Evolutionary conservation across 2,329 filamentous ascomycete species (phyloP), one percentile per base, ranked within the genome.

Genomic region (Ceratocystis huliohia): DNA sequence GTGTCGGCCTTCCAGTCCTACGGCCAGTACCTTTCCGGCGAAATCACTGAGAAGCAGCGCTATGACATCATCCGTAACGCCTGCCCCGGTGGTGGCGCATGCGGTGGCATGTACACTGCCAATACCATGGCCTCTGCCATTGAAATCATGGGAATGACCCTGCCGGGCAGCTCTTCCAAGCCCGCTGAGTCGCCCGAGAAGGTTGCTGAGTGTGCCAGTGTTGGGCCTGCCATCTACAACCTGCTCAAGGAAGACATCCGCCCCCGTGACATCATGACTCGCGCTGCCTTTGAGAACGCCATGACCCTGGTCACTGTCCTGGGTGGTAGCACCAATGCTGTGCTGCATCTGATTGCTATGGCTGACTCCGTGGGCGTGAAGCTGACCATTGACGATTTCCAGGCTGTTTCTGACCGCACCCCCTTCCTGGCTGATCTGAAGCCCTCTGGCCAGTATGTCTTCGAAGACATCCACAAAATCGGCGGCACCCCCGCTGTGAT

Each of bases 1-100:
- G 89, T 99, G 68, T 96, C 91, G 63, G 94, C 94, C 56, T 99
- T 99, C 84, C 94, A 99, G 79, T 88, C 93, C 4, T 97, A 97
- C 74, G 94, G 94, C 30, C 90, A 96, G 75, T 97, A 92, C 78
- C 87, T 99, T 72, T 84, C 89, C 13, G 93, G 93, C 56, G 85
- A 96, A 73, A 96, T 97, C 76, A 88, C 82, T 70, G 94, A 99
- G 78, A 87, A 94, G 73, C 82, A 93, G 78, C 87, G 94, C 64
- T 96, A 91, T 75, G 94, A 97, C 76, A 93, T 97, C 73, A 96
- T 96, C 75, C 85, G 91, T 69, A 81, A 97, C 74, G 92, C 94
- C 56, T 96, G 92, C 87, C 72, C 72, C 48, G 71, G 72, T 50
- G 70, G 70, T 15, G 86, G 87, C 22, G 86, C 86, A 41, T 89